These are phyloP conservation scores for Amanita rimosa DNA, from an alignment of 768 basidiomycete species.

Conservation along the genomic window DNA sequence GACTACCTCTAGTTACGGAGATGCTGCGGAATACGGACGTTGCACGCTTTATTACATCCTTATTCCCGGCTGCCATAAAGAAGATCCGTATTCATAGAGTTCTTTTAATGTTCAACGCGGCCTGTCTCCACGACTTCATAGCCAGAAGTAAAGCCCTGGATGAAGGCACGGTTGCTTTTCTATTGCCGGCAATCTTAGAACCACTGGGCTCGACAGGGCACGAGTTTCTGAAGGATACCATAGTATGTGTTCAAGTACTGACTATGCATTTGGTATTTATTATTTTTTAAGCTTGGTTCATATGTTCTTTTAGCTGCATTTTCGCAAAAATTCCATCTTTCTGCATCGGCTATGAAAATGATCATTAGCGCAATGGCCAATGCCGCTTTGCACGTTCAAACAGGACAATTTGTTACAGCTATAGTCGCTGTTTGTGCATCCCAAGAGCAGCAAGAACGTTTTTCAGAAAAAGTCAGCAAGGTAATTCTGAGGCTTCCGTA, in stretches of 20 bases:
- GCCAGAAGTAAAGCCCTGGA: constrained; percentile 43
- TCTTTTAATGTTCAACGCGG: constrained; percentile 74
- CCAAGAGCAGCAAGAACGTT: constrained; percentile 41
- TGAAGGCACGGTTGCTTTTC: constrained; percentile 53
- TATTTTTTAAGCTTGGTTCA: constrained; percentile 69
- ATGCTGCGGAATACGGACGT: constrained; percentile 66
- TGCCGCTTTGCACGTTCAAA: constrained; percentile 35
- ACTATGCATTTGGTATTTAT: constrained; percentile 53
- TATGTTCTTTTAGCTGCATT: constrained; percentile 66
- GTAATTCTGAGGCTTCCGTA: constrained; percentile 37
- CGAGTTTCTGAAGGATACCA: constrained; percentile 35
- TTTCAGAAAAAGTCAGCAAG: constrained; percentile 31
- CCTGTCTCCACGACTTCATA: constrained; percentile 72
- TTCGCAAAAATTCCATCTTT: constrained; percentile 52
- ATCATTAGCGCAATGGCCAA: constrained; percentile 44
- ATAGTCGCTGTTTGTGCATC: constrained; percentile 52
- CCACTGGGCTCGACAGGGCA: constrained; percentile 34
- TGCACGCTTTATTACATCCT: constrained; percentile 54
- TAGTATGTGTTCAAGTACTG: constrained; percentile 26
- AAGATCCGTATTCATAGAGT: constrained; percentile 48
- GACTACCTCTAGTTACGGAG: constrained; percentile 60
- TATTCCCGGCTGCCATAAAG: constrained; percentile 53
- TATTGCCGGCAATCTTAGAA: constrained; percentile 53
- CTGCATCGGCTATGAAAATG: constrained; percentile 44
- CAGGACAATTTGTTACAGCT: constrained; percentile 54